Evolutionary conservation across 495 filamentous ascomycete species (phyloP).

Genomic region (Hyaloscypha bicolor): DNA sequence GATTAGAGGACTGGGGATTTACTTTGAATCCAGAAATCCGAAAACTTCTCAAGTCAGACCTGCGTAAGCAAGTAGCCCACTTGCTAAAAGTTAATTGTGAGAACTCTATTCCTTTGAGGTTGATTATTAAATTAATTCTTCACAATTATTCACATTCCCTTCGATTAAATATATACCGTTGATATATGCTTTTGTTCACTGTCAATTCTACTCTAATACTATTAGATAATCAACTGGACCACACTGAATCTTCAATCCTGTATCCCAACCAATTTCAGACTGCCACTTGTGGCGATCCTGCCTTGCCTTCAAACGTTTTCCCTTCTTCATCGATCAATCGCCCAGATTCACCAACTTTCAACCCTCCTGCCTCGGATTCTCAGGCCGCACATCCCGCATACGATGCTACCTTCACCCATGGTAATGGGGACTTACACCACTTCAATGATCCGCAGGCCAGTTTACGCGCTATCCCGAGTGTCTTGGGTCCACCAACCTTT

Average conservation of each 20-base stretch:
- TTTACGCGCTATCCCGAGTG: not conserved
- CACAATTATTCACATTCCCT: not conserved
- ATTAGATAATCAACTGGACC: too few relatives aligned
- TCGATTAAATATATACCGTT: too few relatives aligned
- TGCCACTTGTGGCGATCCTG: too few relatives aligned
- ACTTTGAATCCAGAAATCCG: not conserved
- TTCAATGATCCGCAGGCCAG: not conserved
- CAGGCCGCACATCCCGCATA: not conserved
- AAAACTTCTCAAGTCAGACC: not conserved
- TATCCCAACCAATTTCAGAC: too few relatives aligned
- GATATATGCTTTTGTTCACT: too few relatives aligned
- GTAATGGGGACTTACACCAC: not conserved
- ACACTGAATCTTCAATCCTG: too few relatives aligned
- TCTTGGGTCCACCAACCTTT: not conserved
- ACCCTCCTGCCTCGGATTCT: not conserved
- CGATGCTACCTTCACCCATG: constrained; percentile 1
- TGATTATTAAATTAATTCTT: not conserved
- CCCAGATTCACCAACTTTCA: not conserved
- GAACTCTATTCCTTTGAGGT: not conserved
- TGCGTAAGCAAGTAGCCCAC: not conserved
- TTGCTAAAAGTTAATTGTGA: not conserved
- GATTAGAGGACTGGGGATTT: constrained; percentile 1
- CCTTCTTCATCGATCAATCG: not conserved
- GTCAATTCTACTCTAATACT: too few relatives aligned
- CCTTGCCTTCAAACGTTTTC: not conserved